Percentiles rank a stretch among this genome's conserved stretches.
Conservation (phyloP, 2,329 filamentous ascomycete genomes). For the Hawksworthiomyces lignivorus region DNA sequence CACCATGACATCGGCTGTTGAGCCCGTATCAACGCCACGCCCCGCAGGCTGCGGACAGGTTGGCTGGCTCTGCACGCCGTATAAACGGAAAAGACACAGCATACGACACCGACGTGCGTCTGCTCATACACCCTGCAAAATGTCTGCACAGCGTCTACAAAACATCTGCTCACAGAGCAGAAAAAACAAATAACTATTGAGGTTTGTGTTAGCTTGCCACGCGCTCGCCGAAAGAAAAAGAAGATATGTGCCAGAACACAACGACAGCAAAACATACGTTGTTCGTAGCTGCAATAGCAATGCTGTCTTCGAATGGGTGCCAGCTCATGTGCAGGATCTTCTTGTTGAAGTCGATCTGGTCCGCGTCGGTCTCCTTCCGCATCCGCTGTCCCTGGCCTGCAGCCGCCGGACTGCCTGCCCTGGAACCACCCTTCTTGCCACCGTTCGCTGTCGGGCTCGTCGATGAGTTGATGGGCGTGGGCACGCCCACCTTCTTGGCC, state of each 20-base stretch:
- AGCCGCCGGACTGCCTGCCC: constrained; percentile 77
- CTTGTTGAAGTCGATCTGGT: constrained; percentile 99
- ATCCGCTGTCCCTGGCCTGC: constrained; percentile 81
- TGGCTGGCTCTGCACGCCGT: too few relatives aligned
- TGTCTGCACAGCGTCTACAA: background rate
- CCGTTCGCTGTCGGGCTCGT: constrained; percentile 65
- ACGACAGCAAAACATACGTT: constrained; percentile 75
- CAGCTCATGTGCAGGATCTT: constrained; percentile 99
- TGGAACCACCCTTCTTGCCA: constrained; percentile 79
- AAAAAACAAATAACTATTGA: constrained; percentile 27
- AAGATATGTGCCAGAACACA: background rate
- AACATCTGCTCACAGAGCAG: constrained; percentile 12
- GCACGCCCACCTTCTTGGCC: constrained; percentile 97
- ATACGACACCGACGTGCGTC: too few relatives aligned
- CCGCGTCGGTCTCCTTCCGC: constrained; percentile 97
- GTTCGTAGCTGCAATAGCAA: constrained; percentile 98
- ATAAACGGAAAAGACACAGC: too few relatives aligned
- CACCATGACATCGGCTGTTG: too few relatives aligned
- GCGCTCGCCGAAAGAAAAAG: background rate
- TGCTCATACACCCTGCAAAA: too few relatives aligned
- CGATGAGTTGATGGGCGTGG: constrained; percentile 86
- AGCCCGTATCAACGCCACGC: too few relatives aligned
- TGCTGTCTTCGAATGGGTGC: constrained; percentile 99
- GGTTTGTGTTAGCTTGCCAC: too few relatives aligned
- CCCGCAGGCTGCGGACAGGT: too few relatives aligned